phyloP scores from a whole-genome alignment of 331 rosid species.

The Rosa hybrid region DNA sequence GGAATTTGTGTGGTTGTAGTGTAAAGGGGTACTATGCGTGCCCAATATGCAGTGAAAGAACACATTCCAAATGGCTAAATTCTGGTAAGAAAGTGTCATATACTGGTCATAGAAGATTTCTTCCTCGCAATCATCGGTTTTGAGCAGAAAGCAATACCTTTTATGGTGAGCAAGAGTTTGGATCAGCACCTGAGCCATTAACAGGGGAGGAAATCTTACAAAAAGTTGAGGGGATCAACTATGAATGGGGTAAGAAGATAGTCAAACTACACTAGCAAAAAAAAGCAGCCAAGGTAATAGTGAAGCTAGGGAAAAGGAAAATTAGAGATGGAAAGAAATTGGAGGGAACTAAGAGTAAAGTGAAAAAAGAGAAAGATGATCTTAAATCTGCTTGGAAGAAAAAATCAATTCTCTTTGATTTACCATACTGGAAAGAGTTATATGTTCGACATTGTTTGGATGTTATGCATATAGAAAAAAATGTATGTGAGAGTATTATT shows the following conservation, averaged over 20 bases:
- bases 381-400: neutral
- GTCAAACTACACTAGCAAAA: no score
- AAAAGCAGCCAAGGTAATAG: neutral
- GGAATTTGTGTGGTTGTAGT: neutral
- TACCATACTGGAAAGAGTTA: neutral
- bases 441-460: neutral
- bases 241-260: neutral
- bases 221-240: neutral
- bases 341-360: neutral
- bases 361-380: no score
- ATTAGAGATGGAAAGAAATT: neutral
- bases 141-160: neutral
- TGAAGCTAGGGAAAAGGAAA: neutral
- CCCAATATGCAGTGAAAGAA: neutral
- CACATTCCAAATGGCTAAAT: neutral
- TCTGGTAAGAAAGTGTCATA: neutral
- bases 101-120: neutral
- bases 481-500: neutral
- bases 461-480: constrained; percentile 21
- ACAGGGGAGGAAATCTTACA: neutral
- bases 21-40: neutral
- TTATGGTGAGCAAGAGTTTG: neutral
- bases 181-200: neutral
- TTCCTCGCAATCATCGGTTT: neutral
- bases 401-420: neutral